Evolutionary conservation across 2,329 filamentous ascomycete species (phyloP), one percentile per base, ranked within the genome.

Genomic region (Pseudogymnoascus pannorum): DNA sequence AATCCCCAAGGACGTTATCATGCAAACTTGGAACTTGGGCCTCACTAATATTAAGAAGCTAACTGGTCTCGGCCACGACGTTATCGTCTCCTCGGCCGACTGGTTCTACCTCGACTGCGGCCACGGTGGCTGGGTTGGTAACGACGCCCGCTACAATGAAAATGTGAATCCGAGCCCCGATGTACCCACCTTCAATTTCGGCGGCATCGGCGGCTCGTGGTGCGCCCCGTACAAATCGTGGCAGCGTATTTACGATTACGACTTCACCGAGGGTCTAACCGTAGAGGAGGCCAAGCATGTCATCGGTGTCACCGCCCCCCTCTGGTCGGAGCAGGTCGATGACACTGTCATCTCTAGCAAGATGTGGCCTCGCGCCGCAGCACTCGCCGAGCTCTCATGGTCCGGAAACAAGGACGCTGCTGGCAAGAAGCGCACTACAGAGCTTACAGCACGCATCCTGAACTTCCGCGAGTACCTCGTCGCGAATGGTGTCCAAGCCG

Each of bases 61-160:
- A 54, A 84, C 86, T 0, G 75, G 74, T 24, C 77, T 78, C 58
- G 90, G 90, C 18, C 81, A 88, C 75, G 84, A 87, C 71, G 86
- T 87, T 8, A 83, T 93, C 60, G 85, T 84, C 65, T 90, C 87
- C 66, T 85, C 88, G 74, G 90, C 88, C 73, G 84, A 89, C 66
- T 89, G 81, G 72, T 92, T 88, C 84, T 92, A 92, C 69, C 85
- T 93, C 59, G 89, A 92, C 76, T 93, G 89, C 70, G 89, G 89
- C 26, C 81, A 87, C 65, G 89, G 89, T 42, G 82, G 88, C 67
- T 94, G 87, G 86, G 78, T 92, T 66, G 73, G 75, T 68, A 84
- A 84, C 64, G 82, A 84, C 63, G 75, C 76, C 3, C 77, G 81
- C 14, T 84, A 84, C 74, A 76, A 84, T 67, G 77, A 79, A 26